phyloP scores from a whole-genome alignment of 257 asterid species.

The Thymus mandschuricus region DNA sequence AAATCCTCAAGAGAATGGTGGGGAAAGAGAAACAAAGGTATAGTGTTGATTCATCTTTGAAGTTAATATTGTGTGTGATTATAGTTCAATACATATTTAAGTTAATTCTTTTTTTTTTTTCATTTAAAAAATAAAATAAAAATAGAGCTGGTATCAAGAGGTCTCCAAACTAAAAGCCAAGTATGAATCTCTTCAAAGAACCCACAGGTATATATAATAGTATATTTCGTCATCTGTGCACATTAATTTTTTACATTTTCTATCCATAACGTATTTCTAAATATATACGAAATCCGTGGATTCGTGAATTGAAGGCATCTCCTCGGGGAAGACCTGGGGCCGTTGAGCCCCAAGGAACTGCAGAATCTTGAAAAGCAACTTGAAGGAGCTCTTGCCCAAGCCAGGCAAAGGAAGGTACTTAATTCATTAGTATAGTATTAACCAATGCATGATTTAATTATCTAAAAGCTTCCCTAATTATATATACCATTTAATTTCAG shows the following conservation, averaged over 20 bases:
- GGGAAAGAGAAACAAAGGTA: constrained; percentile 79
- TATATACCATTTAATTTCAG: constrained; percentile 42
- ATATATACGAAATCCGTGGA: too few relatives aligned
- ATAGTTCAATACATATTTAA: neutral
- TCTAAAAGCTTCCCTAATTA: neutral
- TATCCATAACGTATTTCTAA: too few relatives aligned
- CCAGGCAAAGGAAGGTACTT: constrained; percentile 89
- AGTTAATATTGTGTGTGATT: neutral
- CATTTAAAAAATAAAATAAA: neutral
- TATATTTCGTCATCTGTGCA: too few relatives aligned
- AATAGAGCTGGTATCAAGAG: constrained; percentile 90
- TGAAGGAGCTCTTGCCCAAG: constrained; percentile 84
- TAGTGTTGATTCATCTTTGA: neutral
- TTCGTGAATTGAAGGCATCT: constrained; percentile 55
- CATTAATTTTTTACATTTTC: too few relatives aligned
- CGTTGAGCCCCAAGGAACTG: constrained; percentile 76
- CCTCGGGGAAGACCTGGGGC: constrained; percentile 95
- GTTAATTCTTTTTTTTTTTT: neutral
- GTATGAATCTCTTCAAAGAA: constrained; percentile 83
- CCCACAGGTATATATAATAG: constrained; percentile 61
- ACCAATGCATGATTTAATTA: too few relatives aligned
- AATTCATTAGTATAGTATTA: neutral
- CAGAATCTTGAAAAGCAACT: constrained; percentile 93
- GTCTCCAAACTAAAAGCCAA: constrained; percentile 76
- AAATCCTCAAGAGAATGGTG: constrained; percentile 59